Evolutionary conservation across 192 early-diverging fungal genomes (phyloP), one percentile per base, ranked within the genome.

Genomic region (Podila epicladia): DNA sequence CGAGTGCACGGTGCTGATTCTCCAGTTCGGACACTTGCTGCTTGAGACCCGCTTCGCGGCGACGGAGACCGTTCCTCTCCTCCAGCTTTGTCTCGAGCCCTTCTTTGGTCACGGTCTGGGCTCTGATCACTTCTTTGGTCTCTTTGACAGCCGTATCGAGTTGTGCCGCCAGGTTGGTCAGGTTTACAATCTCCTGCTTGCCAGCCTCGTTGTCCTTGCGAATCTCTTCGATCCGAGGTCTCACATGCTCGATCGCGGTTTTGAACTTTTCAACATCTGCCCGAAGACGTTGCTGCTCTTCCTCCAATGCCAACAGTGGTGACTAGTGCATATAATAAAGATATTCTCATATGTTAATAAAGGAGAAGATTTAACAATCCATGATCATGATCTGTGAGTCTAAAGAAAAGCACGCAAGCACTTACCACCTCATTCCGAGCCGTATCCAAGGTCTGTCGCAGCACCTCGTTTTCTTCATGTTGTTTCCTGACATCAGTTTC

Each of bases 211-310:
- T 80, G n/a, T 71, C 66, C 41, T 63, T 37, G 28, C 60, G 65
- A 5, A 73, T 55, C 9, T 69, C 59, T 31, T 68, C 77, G 29
- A 80, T 73, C 58, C 77, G 66, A 1, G 77, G 77, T n/a, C 29
- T 35, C 9, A 62, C 71, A 37, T 72, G 59, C 0, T 76, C 70
- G 35, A 72, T 76, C 2, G 65, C 65, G 31, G 61, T 72, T 26
- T 82, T 82, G 65, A 91, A 89, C 59, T 88, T 87, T 29, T 84
- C 85, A 35, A 83, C 83, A 65, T 92, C 90, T 1, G 66, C 72
- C 31, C 55, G 32, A 9, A 92, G 67, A 15, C 70, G 68, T 33
- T 75, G 60, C 17, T 79, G 65, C 65, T 89, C 87, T 24, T 74
- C 58, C 53, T 91, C 85, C 24, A 87, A 61, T 12, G 73, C 38